Percentiles rank a stretch among this genome's conserved stretches.
These are phyloP conservation scores for Apiotrichum veenhuisii DNA, from an alignment of 1,284 basidiomycete species.

Conservation along the genomic window DNA sequence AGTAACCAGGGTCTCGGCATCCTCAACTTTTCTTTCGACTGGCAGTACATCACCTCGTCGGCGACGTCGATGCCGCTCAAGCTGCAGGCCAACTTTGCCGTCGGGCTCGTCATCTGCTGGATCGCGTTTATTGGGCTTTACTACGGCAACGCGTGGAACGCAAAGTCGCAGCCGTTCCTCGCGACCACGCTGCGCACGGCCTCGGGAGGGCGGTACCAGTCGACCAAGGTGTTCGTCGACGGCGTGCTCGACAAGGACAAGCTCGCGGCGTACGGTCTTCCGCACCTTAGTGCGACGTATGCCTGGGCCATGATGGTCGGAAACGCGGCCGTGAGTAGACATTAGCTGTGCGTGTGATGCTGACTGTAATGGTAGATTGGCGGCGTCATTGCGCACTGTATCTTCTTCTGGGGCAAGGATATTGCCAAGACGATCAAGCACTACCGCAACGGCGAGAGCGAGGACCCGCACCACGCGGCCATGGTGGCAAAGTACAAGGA, in stretches of 20 bases:
- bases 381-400: constrained; percentile 59
- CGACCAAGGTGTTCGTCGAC: constrained; percentile 41
- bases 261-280: constrained; percentile 29
- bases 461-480: constrained; percentile 57
- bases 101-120: constrained; percentile 30
- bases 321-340: constrained; percentile 30
- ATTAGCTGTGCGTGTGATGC: neutral
- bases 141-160: constrained; percentile 31
- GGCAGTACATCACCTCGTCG: constrained; percentile 36
- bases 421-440: constrained; percentile 54
- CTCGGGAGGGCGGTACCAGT: constrained; percentile 47
- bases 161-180: constrained; percentile 17
- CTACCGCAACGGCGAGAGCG: constrained; percentile 52
- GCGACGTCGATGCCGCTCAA: constrained; percentile 30
- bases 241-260: constrained; percentile 25
- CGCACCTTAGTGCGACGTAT: constrained; percentile 51
- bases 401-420: constrained; percentile 38
- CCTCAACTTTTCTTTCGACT: constrained; percentile 33
- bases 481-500: constrained; percentile 38
- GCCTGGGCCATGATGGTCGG: constrained; percentile 57
- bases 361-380: constrained; percentile 54
- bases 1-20: constrained; percentile 38
- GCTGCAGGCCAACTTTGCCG: constrained; percentile 31
- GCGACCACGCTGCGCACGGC: constrained; percentile 17
- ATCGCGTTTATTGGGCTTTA: constrained; percentile 30